Evolutionary conservation across 176 grass and related monocot species (phyloP).

Genomic region (Ampelocalamus luodianensis): DNA sequence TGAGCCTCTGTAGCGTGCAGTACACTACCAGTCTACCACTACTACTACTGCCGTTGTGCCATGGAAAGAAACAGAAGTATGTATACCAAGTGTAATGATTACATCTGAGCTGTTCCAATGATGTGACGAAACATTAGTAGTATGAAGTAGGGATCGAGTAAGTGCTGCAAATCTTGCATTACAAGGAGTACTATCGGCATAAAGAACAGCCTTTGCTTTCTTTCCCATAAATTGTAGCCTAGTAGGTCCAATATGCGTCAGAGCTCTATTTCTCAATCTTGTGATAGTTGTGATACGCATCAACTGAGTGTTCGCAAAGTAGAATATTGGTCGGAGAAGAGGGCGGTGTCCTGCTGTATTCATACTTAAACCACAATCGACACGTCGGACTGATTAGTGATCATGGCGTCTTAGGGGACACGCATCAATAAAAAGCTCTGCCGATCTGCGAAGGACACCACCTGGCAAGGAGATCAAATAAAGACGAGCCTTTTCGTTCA

Average conservation of each 20-base stretch:
- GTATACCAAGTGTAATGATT: background rate
- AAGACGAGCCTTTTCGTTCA: slow-evolving; percentile 23
- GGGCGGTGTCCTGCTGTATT: background rate
- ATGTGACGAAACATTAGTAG: background rate
- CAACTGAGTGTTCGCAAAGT: background rate
- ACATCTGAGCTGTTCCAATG: slow-evolving; percentile 8
- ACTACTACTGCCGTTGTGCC: background rate
- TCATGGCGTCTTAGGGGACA: slow-evolving; percentile 4
- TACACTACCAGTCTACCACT: too few species aligned
- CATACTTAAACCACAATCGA: background rate
- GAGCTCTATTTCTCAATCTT: background rate
- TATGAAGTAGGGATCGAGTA: background rate
- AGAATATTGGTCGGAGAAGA: background rate
- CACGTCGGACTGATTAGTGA: background rate
- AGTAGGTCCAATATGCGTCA: background rate
- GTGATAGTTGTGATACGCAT: background rate
- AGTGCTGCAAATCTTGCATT: slow-evolving; percentile 28
- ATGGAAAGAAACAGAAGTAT: background rate
- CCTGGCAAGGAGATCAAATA: slow-evolving; percentile 34
- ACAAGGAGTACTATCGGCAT: slow-evolving; percentile 25
- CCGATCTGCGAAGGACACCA: slow-evolving; percentile 26
- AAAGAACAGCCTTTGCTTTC: background rate
- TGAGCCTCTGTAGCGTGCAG: too few species aligned
- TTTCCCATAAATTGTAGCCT: background rate
- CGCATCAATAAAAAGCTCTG: background rate